phyloP scores from a whole-genome alignment of 768 basidiomycete species.

The Auricularia heimuer region DNA sequence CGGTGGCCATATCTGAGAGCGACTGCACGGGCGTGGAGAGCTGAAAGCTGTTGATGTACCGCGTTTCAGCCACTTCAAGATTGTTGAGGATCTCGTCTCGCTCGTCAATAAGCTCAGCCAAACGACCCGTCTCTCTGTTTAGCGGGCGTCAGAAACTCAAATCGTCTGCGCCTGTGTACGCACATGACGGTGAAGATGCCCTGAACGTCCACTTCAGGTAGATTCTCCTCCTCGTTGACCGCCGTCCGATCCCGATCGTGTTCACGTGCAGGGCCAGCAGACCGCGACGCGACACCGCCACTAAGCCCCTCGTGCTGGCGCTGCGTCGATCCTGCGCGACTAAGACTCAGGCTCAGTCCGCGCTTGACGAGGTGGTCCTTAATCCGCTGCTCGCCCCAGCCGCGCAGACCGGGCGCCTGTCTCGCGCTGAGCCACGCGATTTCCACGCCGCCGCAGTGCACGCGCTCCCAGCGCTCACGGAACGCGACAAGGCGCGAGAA shows the following conservation, averaged over 20 bases:
- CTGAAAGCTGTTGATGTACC: conserved; percentile 67
- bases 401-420: conserved; percentile 54
- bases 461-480: conserved; percentile 48
- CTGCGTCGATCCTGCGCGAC: conserved; percentile 21
- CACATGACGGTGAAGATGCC: conserved; percentile 47
- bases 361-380: conserved; percentile 59
- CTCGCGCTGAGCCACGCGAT: conserved; percentile 64
- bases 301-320: conserved; percentile 8
- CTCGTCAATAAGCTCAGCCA: conserved; percentile 64
- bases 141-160: not conserved
- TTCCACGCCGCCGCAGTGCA: conserved; percentile 59
- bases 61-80: conserved; percentile 70
- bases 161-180: not conserved
- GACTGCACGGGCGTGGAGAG: conserved; percentile 67
- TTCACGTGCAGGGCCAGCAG: not conserved
- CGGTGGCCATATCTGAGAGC: conserved; percentile 34
- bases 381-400: conserved; percentile 64
- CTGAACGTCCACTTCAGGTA: conserved; percentile 54
- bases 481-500: conserved; percentile 47
- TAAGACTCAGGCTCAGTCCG: conserved; percentile 41
- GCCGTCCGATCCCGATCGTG: conserved; percentile 3
- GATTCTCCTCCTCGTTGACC: conserved; percentile 27
- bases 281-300: not conserved
- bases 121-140: conserved; percentile 52
- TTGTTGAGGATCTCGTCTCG: conserved; percentile 70